A percentile compares a stretch with the other conserved stretches of the same genome.
phyloP scores from a whole-genome alignment of 2,329 filamentous ascomycete species.

The Lasiodiplodia hormozganensis region DNA sequence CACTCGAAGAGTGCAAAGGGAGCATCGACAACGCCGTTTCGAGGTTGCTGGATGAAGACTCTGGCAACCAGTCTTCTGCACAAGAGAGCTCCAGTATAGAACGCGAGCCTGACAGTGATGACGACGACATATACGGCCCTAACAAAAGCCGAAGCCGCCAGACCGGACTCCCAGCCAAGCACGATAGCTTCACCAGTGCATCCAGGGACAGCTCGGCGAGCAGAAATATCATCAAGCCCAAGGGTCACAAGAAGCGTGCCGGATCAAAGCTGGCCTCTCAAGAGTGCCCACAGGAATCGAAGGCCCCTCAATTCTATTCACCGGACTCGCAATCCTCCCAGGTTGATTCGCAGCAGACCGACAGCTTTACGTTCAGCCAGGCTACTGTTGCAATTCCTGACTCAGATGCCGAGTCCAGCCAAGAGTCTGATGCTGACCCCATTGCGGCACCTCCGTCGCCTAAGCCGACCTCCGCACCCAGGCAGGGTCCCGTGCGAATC shows the following conservation, averaged over 20 bases:
- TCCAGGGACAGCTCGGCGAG: conserved; percentile 14
- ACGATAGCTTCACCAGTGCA: conserved; percentile 14
- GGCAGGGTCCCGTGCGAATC: conserved; percentile 24
- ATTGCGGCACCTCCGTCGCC: conserved; percentile 6
- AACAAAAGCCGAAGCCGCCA: conserved; percentile 48
- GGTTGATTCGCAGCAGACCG: neutral
- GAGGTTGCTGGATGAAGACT: conserved; percentile 56
- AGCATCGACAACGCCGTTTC: conserved; percentile 62
- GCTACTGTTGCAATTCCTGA: conserved; percentile 6
- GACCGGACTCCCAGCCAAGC: neutral
- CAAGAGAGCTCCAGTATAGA: conserved; percentile 58
- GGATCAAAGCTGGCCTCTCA: conserved; percentile 14
- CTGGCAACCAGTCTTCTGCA: conserved; percentile 53
- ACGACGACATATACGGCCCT: conserved; percentile 55
- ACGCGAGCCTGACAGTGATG: conserved; percentile 59
- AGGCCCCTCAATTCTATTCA: neutral
- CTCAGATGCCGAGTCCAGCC: conserved; percentile 17
- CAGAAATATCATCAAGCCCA: conserved; percentile 15
- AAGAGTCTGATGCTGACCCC: conserved; percentile 15
- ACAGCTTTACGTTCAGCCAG: conserved; percentile 2
- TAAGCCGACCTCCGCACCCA: conserved; percentile 12
- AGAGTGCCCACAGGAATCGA: conserved; percentile 1
- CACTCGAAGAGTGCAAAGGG: conserved; percentile 60
- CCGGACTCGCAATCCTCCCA: conserved; percentile 2
- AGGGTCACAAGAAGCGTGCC: conserved; percentile 10